Percentiles rank a stretch among this genome's conserved stretches.
Conservation (phyloP, 352 stramenopile genomes). For the Pythium periplocum region DNA sequence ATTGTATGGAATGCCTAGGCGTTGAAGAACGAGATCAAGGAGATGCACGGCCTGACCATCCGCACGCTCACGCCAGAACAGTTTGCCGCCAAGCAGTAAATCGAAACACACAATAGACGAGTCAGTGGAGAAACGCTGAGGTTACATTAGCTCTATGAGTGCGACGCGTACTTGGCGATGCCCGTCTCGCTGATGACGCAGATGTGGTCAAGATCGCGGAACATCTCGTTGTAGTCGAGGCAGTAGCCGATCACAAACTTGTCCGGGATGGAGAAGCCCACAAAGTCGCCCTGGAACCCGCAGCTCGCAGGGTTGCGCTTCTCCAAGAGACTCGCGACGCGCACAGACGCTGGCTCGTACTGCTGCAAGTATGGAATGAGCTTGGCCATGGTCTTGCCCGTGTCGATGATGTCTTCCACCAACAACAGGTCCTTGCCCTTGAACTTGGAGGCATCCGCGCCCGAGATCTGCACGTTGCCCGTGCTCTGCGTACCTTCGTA, state of each 20-base stretch:
- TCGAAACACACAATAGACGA: background rate
- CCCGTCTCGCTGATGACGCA: slow-evolving; percentile 92
- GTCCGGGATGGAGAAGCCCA: slow-evolving; percentile 95
- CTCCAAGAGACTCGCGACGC: slow-evolving; percentile 90
- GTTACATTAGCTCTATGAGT: slow-evolving; percentile 23
- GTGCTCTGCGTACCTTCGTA: slow-evolving; percentile 91
- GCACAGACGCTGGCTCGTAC: slow-evolving; percentile 76
- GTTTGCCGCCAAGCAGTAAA: slow-evolving; percentile 55
- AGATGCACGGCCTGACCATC: slow-evolving; percentile 84
- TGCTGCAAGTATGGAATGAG: slow-evolving; percentile 85
- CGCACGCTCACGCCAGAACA: slow-evolving; percentile 75
- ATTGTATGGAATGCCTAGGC: slow-evolving; percentile 26
- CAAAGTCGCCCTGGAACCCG: slow-evolving; percentile 92
- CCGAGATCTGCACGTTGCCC: slow-evolving; percentile 90
- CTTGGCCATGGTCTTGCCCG: slow-evolving; percentile 91
- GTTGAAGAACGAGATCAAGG: slow-evolving; percentile 82
- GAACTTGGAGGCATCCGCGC: slow-evolving; percentile 81
- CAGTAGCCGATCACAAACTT: slow-evolving; percentile 95
- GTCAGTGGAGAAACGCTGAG: too few species aligned
- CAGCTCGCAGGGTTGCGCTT: slow-evolving; percentile 90
- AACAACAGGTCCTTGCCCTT: slow-evolving; percentile 91
- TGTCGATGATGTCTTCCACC: slow-evolving; percentile 98
- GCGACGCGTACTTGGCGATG: slow-evolving; percentile 82
- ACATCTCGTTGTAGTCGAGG: slow-evolving; percentile 97
- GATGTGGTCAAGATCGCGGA: slow-evolving; percentile 94